Conservation (phyloP, 2,329 filamentous ascomycete genomes). For the Fusarium sp. region DNA sequence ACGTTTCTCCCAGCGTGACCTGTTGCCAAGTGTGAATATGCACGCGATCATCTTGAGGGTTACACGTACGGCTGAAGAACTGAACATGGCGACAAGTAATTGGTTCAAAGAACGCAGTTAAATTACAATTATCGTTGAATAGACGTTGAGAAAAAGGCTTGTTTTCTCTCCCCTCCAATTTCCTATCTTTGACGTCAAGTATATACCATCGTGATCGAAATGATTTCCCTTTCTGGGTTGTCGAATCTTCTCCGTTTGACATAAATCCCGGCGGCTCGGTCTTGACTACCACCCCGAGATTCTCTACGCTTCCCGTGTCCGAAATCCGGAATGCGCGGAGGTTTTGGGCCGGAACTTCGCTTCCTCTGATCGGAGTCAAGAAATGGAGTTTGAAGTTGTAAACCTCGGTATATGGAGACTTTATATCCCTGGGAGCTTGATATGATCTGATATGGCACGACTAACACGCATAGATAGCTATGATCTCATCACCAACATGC, state of each 20-base stretch:
- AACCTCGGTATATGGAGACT: not conserved
- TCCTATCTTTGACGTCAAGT: not conserved
- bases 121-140: not conserved
- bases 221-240: not conserved
- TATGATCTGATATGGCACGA: slow-evolving; percentile 11
- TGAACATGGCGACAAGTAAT: not conserved
- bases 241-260: not conserved
- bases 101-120: not conserved
- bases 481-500: not conserved
- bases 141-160: not conserved
- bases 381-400: not conserved
- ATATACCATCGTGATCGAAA: not conserved
- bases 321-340: not conserved
- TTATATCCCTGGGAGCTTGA: not conserved
- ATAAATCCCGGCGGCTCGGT: slow-evolving; percentile 8
- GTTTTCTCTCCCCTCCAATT: not conserved
- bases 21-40: slow-evolving; percentile 9
- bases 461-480: not conserved
- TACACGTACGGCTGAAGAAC: not conserved
- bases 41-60: not conserved
- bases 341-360: not conserved
- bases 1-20: not conserved
- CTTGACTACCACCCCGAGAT: slow-evolving; percentile 5
- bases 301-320: not conserved
- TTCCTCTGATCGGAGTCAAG: not conserved